Evolutionary conservation across 805 yeast genomes (phyloP), one percentile per base, ranked within the genome.

Genomic region (Sungouiozyma intestinalis): DNA sequence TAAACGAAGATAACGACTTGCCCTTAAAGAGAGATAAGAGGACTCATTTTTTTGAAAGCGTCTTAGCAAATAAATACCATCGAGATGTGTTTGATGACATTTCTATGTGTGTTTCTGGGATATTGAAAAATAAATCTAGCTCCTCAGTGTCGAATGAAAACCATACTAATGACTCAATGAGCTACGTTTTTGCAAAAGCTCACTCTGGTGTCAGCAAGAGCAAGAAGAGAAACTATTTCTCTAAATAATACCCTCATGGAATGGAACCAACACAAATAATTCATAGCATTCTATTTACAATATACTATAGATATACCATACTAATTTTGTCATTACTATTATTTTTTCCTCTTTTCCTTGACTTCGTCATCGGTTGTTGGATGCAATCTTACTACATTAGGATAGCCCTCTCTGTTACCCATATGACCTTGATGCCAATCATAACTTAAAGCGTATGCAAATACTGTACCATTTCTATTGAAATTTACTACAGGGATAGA

Each of bases 351-450:
- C 50, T 65, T 68, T 48, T 64, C 71, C 50, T 83, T 83, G 38
- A 84, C 83, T 62, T 92, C 98, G 40, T 78, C 88, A 39, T 87
- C 97, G 49, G 77, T 79, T 33, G 83, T 76, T 13, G 88, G 79
- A 63, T 92, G 98, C 40, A 92, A 67, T 63, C 84, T 81, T 47
- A 92, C 77, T 42, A 76, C 69, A 48, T 76, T 83, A 16, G 92
- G 86, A 54, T 77, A 76, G 50, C 81, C 86, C 2, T 77, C 82
- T 36, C 79, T 74, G 66, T 85, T 86, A 53, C 72, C 81, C 58
- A 73, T 79, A 62, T 82, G 73, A n/a, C 94, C 95, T 58, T 87
- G 87, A 45, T 86, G 75, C 98, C 98, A 92, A 60, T 92, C 98
- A 64, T 92, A 90, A 48, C 94, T 79, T 46, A 85, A 60, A 2